phyloP scores from a whole-genome alignment of 345 rosid species.

The Mercurialis annua region DNA sequence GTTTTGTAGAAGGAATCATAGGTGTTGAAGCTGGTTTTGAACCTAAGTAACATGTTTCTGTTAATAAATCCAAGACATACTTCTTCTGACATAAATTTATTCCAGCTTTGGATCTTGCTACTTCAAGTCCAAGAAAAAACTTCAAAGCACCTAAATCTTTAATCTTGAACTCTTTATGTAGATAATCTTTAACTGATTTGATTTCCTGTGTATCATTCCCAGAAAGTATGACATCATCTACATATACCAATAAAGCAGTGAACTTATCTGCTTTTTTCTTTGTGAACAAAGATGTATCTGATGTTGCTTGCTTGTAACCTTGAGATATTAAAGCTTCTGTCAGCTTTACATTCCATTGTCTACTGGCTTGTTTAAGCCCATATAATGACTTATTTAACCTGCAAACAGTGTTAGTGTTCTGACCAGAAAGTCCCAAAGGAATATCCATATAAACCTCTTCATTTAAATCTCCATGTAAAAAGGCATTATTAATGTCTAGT shows the following conservation, averaged over 20 bases:
- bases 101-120: no score
- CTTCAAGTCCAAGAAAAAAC: no score
- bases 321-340: neutral
- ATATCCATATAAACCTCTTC: neutral
- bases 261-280: neutral
- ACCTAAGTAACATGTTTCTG: no score
- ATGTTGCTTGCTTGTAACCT: neutral
- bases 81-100: no score
- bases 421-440: neutral
- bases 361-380: neutral
- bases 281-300: neutral
- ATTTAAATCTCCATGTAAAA: neutral
- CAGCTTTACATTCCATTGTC: neutral
- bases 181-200: no score
- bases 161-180: no score
- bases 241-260: neutral
- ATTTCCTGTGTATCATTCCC: neutral
- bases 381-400: neutral
- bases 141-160: no score
- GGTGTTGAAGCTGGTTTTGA: no score
- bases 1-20: no score
- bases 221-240: neutral
- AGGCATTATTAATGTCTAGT: neutral
- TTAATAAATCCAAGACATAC: no score
- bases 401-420: neutral